Percentiles rank a stretch among this genome's conserved stretches.
Conservation (phyloP, 192 early-diverging fungal genomes). For the Rhizophagus clarus region DNA sequence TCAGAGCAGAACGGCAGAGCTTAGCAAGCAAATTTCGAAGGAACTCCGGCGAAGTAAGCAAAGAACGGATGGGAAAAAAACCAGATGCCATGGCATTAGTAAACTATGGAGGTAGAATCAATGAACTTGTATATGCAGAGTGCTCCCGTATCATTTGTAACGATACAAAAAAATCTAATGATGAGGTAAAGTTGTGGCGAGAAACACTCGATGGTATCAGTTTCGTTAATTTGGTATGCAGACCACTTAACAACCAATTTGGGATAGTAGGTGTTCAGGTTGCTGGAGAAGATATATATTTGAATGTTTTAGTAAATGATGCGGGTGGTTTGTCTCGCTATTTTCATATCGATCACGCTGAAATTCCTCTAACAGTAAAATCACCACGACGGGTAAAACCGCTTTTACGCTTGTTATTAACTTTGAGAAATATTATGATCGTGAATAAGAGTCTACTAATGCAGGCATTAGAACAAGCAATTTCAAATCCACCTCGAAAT, state of each 20-base stretch:
- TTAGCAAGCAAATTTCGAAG: no score
- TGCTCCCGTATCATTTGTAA: background rate
- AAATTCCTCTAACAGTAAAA: conserved; percentile 6
- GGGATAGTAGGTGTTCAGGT: conserved; percentile 6
- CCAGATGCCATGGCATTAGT: no score
- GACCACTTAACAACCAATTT: background rate
- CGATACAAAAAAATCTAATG: background rate
- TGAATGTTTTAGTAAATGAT: background rate
- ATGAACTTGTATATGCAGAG: background rate
- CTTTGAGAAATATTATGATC: background rate
- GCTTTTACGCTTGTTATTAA: background rate
- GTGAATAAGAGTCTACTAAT: conserved; percentile 6
- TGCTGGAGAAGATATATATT: background rate
- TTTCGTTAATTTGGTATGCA: background rate
- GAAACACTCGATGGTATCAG: conserved; percentile 6
- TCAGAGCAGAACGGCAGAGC: no score
- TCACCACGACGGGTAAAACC: background rate
- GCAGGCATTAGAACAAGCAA: background rate
- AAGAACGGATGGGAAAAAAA: background rate
- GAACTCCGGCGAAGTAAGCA: no score
- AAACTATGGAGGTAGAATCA: no score
- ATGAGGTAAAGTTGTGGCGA: conserved; percentile 1
- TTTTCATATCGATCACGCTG: conserved; percentile 11
- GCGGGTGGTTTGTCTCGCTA: background rate
- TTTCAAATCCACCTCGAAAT: no score